Percentiles rank a stretch among this genome's conserved stretches.
Evolutionary conservation across 2,329 filamentous ascomycete species (phyloP).

Genomic region (Cercospora janseana): DNA sequence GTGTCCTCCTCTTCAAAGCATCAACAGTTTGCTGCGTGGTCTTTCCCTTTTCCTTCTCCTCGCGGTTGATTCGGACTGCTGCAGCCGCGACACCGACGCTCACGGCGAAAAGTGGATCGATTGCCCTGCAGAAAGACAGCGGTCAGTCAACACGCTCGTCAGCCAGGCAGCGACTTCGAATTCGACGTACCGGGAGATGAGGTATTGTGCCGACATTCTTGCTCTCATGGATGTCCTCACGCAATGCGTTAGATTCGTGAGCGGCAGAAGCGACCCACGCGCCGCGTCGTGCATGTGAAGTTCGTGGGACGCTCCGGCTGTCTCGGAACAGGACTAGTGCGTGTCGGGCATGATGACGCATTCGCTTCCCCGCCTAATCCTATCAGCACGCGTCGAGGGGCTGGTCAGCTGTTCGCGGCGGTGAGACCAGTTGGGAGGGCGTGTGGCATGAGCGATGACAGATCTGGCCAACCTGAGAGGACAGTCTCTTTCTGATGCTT

Average conservation of each 20-base stretch:
- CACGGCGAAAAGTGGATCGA: slow-evolving; percentile 52
- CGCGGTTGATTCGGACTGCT: slow-evolving; percentile 42
- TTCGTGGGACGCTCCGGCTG: slow-evolving; percentile 3
- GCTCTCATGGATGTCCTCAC: not conserved
- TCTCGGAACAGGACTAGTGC: not conserved
- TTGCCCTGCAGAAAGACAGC: slow-evolving; percentile 35
- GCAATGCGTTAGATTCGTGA: not conserved
- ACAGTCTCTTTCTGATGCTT: too few relatives aligned
- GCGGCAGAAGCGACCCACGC: not conserved
- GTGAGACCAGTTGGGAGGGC: not conserved
- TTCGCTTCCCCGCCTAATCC: slow-evolving; percentile 2
- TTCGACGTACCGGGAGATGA: slow-evolving; percentile 45
- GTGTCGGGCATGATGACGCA: slow-evolving; percentile 3
- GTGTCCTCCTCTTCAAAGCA: slow-evolving; percentile 42
- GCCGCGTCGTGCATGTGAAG: slow-evolving; percentile 4
- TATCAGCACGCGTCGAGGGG: too few relatives aligned
- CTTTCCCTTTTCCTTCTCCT: slow-evolving; percentile 50
- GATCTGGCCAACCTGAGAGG: not conserved
- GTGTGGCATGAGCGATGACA: slow-evolving; percentile 3
- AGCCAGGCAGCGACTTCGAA: not conserved
- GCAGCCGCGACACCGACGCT: slow-evolving; percentile 49
- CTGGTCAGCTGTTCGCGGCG: slow-evolving; percentile 1
- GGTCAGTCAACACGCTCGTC: not conserved
- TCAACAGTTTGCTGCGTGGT: slow-evolving; percentile 41
- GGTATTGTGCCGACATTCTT: slow-evolving; percentile 36